These are phyloP conservation scores for Rhipidocladum racemiflorum DNA, from an alignment of 176 grass and related monocot genomes.

Conservation along the genomic window DNA sequence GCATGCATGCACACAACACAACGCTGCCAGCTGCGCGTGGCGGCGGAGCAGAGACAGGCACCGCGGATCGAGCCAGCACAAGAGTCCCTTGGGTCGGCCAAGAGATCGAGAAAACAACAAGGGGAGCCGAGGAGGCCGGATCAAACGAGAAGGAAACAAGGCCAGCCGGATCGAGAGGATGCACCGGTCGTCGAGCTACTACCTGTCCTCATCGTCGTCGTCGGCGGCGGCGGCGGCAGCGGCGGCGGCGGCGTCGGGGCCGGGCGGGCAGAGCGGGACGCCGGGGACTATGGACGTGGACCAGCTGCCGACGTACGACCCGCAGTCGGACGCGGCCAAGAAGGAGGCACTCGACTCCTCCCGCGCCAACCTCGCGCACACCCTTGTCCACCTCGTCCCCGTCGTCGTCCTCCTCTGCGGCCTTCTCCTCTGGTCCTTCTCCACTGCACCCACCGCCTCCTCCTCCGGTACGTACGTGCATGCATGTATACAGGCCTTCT, in stretches of 20 bases:
- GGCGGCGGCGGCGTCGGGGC: neutral
- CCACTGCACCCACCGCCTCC: constrained; percentile 10
- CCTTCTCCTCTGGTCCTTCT: constrained; percentile 74
- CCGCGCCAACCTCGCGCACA: constrained; percentile 49
- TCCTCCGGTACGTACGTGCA: neutral
- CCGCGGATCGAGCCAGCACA: too few species aligned
- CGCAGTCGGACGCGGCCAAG: constrained; percentile 57
- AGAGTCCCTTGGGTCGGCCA: too few species aligned
- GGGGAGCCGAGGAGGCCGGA: too few species aligned
- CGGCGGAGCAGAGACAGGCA: too few species aligned
- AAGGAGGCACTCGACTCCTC: constrained; percentile 57
- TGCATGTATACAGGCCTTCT: neutral
- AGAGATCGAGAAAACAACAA: too few species aligned
- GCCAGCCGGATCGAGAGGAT: neutral
- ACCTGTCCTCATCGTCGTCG: constrained; percentile 16
- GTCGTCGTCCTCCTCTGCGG: constrained; percentile 62
- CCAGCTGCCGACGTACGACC: constrained; percentile 65
- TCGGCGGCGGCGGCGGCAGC: neutral
- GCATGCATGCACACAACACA: neutral
- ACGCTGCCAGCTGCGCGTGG: neutral
- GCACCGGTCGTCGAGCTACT: constrained; percentile 52
- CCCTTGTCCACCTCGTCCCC: constrained; percentile 65
- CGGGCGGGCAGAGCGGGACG: constrained; percentile 42
- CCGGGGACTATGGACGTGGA: constrained; percentile 25
- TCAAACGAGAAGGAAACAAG: too few species aligned